phyloP scores from a whole-genome alignment of 177 flowering plant genomes.

The Tripterygium wilfordii region DNA sequence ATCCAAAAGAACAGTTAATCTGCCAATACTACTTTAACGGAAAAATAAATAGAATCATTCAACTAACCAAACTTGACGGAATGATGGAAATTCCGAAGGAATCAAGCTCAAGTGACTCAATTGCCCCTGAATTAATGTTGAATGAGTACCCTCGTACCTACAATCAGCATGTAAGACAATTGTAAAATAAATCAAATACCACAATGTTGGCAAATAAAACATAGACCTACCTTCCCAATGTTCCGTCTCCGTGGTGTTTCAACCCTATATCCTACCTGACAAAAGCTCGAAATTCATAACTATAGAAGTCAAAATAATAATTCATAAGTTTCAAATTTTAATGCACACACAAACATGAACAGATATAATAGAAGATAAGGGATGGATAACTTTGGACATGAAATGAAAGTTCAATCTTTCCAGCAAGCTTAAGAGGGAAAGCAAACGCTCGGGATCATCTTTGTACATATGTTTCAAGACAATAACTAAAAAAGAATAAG shows the following conservation, averaged over 20 bases:
- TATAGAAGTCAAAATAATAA: too few relatives aligned
- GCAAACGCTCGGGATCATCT: too few relatives aligned
- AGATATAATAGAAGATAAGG: too few relatives aligned
- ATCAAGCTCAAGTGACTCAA: slow-evolving; percentile 81
- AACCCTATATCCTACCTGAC: slow-evolving; percentile 82
- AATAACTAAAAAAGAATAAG: too few relatives aligned
- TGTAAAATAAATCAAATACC: background rate
- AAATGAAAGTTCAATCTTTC: too few relatives aligned
- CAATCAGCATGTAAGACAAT: too few relatives aligned
- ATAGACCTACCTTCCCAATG: slow-evolving; percentile 60
- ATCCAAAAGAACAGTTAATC: too few relatives aligned
- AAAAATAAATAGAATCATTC: background rate
- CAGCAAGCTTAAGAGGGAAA: too few relatives aligned
- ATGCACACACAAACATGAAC: too few relatives aligned
- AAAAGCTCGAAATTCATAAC: slow-evolving; percentile 9
- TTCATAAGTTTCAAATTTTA: too few relatives aligned
- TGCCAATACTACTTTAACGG: background rate
- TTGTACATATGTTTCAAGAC: too few relatives aligned
- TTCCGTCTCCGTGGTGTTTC: slow-evolving; percentile 47
- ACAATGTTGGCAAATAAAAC: background rate
- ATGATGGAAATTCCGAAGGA: slow-evolving; percentile 81
- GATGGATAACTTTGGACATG: too few relatives aligned
- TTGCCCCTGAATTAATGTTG: slow-evolving; percentile 62
- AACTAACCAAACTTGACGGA: slow-evolving; percentile 78
- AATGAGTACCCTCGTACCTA: slow-evolving; percentile 84